Conservation (phyloP, 2,329 filamentous ascomycete species). For the Fusarium poae region DNA sequence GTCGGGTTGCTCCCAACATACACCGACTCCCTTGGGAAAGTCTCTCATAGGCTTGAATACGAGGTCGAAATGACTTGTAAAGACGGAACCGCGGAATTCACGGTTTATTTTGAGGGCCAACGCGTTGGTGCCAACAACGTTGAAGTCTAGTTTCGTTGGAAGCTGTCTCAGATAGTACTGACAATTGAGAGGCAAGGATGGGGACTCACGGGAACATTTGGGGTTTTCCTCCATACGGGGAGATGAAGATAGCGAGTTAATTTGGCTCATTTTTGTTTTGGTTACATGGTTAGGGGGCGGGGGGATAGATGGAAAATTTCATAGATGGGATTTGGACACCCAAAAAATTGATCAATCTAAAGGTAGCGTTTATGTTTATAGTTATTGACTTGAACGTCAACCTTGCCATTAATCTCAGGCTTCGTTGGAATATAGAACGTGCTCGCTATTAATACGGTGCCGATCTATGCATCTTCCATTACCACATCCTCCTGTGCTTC, state of each 20-base stretch:
- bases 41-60: conserved; percentile 8
- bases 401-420: background rate
- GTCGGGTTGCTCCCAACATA: conserved; percentile 18
- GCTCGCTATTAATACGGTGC: background rate
- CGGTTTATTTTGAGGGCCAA: conserved; percentile 21
- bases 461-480: conserved; percentile 50
- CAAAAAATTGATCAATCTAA: background rate
- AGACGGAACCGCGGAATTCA: conserved; percentile 43
- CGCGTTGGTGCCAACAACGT: conserved; percentile 38
- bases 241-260: too few species aligned
- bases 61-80: conserved; percentile 41
- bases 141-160: conserved; percentile 38
- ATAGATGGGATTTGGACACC: too few species aligned
- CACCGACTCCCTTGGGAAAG: conserved; percentile 25
- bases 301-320: too few species aligned
- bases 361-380: background rate
- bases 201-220: too few species aligned
- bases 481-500: conserved; percentile 57
- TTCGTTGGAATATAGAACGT: background rate
- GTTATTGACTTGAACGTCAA: background rate
- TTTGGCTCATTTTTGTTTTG: background rate
- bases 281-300: background rate
- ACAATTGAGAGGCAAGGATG: background rate
- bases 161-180: background rate
- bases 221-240: too few species aligned